These are phyloP conservation scores for Vaucheria bursata DNA, from an alignment of 352 stramenopile species.

Conservation along the genomic window DNA sequence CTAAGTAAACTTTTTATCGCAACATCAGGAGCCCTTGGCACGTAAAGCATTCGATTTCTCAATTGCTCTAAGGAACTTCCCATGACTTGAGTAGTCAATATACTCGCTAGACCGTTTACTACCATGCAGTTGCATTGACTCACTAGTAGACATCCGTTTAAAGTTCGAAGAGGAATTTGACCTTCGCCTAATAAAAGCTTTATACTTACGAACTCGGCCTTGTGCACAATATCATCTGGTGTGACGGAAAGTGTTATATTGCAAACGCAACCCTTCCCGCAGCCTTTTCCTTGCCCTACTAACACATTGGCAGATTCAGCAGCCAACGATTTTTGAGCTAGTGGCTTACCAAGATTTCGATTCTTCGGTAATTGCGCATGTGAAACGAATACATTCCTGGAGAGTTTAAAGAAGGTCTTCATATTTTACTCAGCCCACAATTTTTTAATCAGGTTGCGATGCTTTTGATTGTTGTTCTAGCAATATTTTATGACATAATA, in stretches of 20 bases:
- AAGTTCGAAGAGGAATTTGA: constrained; percentile 10
- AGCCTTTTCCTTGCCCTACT: constrained; percentile 26
- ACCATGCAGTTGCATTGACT: constrained; percentile 10
- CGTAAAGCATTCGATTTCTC: constrained; percentile 39
- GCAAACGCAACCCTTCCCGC: constrained; percentile 25
- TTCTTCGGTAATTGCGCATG: constrained; percentile 21
- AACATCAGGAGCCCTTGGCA: constrained; percentile 16
- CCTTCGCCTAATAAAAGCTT: constrained; percentile 16
- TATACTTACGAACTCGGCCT: constrained; percentile 21
- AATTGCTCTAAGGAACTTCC: constrained; percentile 16
- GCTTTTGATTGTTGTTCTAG: too few species aligned
- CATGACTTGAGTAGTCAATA: constrained; percentile 5
- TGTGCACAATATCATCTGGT: constrained; percentile 8
- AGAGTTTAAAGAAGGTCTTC: constrained; percentile 20
- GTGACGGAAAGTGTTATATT: constrained; percentile 24
- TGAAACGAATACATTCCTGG: constrained; percentile 12
- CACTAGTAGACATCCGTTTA: constrained; percentile 19
- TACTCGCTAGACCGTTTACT: neutral
- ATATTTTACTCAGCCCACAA: too few species aligned
- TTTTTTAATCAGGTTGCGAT: too few species aligned
- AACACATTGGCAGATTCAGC: neutral
- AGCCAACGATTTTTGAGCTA: neutral
- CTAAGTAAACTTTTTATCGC: constrained; percentile 20
- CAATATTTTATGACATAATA: too few species aligned
- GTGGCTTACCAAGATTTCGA: neutral